Percentiles rank a stretch among this genome's conserved stretches.
phyloP scores from a whole-genome alignment of 805 yeast genomes.

The Teunomyces aglyptinius region DNA sequence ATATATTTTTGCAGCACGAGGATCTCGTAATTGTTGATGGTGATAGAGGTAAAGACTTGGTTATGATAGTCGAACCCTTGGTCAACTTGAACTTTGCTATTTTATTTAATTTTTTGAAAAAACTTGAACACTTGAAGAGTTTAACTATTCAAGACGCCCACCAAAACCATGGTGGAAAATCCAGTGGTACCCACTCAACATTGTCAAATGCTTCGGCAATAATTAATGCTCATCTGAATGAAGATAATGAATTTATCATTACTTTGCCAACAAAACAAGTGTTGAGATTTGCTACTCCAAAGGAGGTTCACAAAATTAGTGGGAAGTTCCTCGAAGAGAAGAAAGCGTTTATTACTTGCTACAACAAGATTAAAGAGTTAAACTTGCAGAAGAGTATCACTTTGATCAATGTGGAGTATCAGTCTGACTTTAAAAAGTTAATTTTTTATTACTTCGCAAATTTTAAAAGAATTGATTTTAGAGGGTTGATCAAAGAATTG shows the following conservation, averaged over 20 bases:
- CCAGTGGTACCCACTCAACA: conserved; percentile 40
- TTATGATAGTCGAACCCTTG: conserved; percentile 65
- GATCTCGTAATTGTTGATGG: conserved; percentile 81
- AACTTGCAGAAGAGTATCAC: conserved; percentile 42
- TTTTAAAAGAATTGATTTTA: conserved; percentile 43
- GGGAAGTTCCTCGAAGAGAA: conserved; percentile 69
- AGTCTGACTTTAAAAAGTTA: conserved; percentile 44
- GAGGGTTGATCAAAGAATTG: conserved; percentile 43
- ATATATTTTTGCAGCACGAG: conserved; percentile 52
- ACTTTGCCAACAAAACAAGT: conserved; percentile 74
- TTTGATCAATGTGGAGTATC: conserved; percentile 45
- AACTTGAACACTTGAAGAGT: conserved; percentile 64
- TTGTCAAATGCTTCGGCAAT: conserved; percentile 32
- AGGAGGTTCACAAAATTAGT: conserved; percentile 61
- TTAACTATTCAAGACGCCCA: conserved; percentile 33
- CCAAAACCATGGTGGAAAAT: conserved; percentile 15
- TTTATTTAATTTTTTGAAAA: conserved; percentile 70
- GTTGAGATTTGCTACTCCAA: conserved; percentile 70
- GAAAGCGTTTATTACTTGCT: conserved; percentile 66
- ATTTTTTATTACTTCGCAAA: conserved; percentile 48
- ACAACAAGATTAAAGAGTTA: conserved; percentile 45
- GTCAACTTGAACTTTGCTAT: conserved; percentile 64
- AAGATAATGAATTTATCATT: conserved; percentile 61
- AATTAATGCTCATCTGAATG: conserved; percentile 41
- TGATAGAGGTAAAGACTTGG: conserved; percentile 80